Base-by-base conservation (phyloP, 768 basidiomycete species). In the Lepiota brunneoincarnata region DNA sequence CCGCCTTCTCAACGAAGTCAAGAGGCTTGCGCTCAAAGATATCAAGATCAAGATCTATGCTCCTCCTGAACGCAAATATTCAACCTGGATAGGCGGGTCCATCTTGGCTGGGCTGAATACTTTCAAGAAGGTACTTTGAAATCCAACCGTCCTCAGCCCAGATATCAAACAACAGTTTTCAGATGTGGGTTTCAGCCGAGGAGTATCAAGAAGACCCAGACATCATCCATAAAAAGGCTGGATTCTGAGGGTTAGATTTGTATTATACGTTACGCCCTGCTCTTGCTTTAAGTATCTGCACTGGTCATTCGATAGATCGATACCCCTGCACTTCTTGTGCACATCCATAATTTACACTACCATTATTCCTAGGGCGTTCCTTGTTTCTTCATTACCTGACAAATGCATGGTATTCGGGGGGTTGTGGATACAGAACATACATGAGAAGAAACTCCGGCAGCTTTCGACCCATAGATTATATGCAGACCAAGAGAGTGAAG, bases 131-230 rank as follows among this genome's bases (percentile, higher is more conserved):
- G 94, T 89, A 60, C 49, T 41, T 21, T 41, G 6, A 21, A 31
- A n/a, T 23, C 43, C 23, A 48, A 47, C 43, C 38, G 51, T 60
- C 50, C 23, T 21, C 50, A 51, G 26, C 47, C 18, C 59, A 54
- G 45, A 55, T 53, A 51, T 43, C 38, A 49, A 59, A 46, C 44
- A 26, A 50, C 35, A 52, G 41, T 38, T 50, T 52, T 35, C 23
- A 97, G 93, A 98, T 99, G 96, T 99, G 97, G 96, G 93, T 99
- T 47, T 95, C 93, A 42, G 94, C 95, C 36, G 96, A 99, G 71
- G 97, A 98, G 72, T 98, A 98, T 67, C 93, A 97, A 71, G 96
- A 99, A 71, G 96, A 98, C 72, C 95, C 96, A 51, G 95, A 98
- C 65, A 91, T 98, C 64, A 98, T 98, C 65, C 95, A 97, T 72